These are phyloP conservation scores for Cyamopsis tetragonoloba DNA, from an alignment of 306 rosid genomes.

Conservation along the genomic window DNA sequence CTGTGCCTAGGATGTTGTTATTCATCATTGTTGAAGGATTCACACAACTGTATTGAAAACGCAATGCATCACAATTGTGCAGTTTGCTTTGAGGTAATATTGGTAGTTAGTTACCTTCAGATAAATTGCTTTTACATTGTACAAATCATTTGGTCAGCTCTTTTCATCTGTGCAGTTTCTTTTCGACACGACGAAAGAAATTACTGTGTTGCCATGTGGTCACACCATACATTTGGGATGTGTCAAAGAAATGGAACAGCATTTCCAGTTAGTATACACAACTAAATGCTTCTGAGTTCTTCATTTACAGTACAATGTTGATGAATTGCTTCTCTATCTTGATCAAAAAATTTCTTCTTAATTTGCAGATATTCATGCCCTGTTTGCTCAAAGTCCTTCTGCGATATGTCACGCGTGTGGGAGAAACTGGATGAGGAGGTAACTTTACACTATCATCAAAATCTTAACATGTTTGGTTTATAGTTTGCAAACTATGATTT, in stretches of 20 bases:
- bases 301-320: constrained; percentile 38
- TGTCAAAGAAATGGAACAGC: constrained; percentile 55
- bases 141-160: background rate
- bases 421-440: constrained; percentile 64
- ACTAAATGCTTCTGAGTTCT: constrained; percentile 4
- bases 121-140: background rate
- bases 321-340: background rate
- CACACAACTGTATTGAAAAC: constrained; percentile 35
- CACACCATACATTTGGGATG: constrained; percentile 78
- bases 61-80: constrained; percentile 41
- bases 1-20: constrained; percentile 31
- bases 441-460: background rate
- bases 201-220: constrained; percentile 70
- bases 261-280: constrained; percentile 50
- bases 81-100: constrained; percentile 38
- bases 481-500: no score
- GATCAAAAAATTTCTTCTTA: background rate
- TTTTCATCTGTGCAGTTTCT: constrained; percentile 51
- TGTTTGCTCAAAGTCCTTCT: constrained; percentile 69
- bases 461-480: no score
- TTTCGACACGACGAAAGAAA: constrained; percentile 59
- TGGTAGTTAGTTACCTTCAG: background rate
- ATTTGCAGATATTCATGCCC: constrained; percentile 77
- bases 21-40: constrained; percentile 23
- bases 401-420: constrained; percentile 73